phyloP scores from a whole-genome alignment of 139 green algal species.

The Coelastrella sp. region DNA sequence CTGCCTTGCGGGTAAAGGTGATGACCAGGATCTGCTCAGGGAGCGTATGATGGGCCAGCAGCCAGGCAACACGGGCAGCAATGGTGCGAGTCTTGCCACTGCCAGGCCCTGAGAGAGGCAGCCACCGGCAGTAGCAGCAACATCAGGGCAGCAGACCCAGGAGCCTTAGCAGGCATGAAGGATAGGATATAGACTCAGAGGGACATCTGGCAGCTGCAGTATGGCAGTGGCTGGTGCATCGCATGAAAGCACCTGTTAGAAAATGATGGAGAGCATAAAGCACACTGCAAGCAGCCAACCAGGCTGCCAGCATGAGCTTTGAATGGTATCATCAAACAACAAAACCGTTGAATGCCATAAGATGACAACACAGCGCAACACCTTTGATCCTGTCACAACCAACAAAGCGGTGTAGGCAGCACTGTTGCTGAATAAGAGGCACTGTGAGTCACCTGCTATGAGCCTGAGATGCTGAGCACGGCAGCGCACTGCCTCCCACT shows the following conservation, averaged over 20 bases:
- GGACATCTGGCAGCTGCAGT: too few relatives aligned
- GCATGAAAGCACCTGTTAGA: too few relatives aligned
- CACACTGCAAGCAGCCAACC: constrained; percentile 16
- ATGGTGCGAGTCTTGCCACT: constrained; percentile 89
- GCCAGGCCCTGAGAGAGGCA: constrained; percentile 63
- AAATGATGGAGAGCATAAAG: background rate
- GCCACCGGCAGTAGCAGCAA: background rate
- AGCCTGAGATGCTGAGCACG: constrained; percentile 19
- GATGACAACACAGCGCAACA: background rate
- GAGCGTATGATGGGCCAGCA: constrained; percentile 50
- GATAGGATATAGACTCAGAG: too few relatives aligned
- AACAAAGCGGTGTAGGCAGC: background rate
- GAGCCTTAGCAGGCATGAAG: background rate
- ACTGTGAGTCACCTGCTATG: constrained; percentile 33
- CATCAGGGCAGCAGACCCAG: background rate
- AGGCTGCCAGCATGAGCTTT: background rate
- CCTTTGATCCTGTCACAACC: background rate
- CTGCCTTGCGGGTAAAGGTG: constrained; percentile 67
- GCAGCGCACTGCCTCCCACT: constrained; percentile 4
- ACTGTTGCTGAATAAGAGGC: background rate
- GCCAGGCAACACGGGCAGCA: constrained; percentile 67
- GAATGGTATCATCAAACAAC: background rate
- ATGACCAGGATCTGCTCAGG: constrained; percentile 48
- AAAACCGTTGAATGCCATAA: background rate
- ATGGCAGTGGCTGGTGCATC: too few relatives aligned